Evolutionary conservation across 257 asterid genomes (phyloP), one percentile per base, ranked within the genome.

Genomic region (Rhazya stricta): DNA sequence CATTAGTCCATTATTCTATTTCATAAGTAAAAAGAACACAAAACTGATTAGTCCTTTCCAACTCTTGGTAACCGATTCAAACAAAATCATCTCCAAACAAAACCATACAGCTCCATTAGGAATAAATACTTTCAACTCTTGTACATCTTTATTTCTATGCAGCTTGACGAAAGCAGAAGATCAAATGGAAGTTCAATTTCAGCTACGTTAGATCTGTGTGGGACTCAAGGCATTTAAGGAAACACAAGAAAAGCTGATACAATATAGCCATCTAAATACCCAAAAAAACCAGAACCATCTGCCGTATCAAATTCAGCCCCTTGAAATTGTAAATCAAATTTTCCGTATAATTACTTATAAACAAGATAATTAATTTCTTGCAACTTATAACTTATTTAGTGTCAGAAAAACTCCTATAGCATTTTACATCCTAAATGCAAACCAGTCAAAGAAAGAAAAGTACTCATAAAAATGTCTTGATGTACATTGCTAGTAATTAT

Each of bases 1-100:
- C n/a, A 27, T 37, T 63, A 63, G 69, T 72, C 70, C 57, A 7
- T 58, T 42, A 11, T 23, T 68, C 36, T 68, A 21, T 27, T 73
- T 23, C 9, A 36, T 25, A 57, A 27, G 25, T 29, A 29, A 73
- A 29, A 29, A 37, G 43, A 53, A 32, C 16, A 0, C 39, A 19
- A 29, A 48, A 19, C 56, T 4, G 25, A 54, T 21, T 48, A 61
- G 21, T 60, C 43, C 34, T 61, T 77, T 25, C 71, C 21, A 21
- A 76, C 32, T 41, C 70, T n/a, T 2, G 65, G 5, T 32, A 45
- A 48, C 42, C 25, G 65, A 16, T n/a, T 46, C 32, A 7, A 77
- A 34, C 21, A 70, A 69, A 25, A 15, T 16, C 36, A 46, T 34
- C n/a, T 58, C 41, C 0, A 51, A 61, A 61, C 41, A 21, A 23